Base-by-base conservation (phyloP, 495 filamentous ascomycete genomes). In the Lindgomyces ingoldianus region DNA sequence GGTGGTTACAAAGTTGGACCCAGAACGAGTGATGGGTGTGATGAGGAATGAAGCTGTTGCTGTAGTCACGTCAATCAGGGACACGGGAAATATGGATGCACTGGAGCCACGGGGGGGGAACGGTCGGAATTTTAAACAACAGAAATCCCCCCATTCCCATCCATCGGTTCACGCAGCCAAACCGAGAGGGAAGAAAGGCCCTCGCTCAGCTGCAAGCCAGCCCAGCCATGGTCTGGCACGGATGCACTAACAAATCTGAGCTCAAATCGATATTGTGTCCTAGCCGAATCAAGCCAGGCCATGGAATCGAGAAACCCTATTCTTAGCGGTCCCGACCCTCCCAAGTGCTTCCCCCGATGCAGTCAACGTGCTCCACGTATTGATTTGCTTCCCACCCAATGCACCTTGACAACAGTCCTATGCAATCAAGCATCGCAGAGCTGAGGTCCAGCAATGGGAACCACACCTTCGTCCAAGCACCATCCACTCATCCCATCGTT, bases 21-120 rank as follows among this genome's bases (percentile, higher is more conserved):
- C 67, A 70, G 58, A 70, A 46, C 67, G 63, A 70, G 52, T 67
- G 63, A 70, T 66, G 57, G 63, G 67, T 54, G 19, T 36, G 27
- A 55, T 30, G 25, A 19, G 55, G 21, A 58, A 48, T 21, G 52
- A 42, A 39, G 62, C 22, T 26, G 36, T 29, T n/a, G n/a, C 29
- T 60, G 56, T 27, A 3, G 33, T 39, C 33, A 39, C 6, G 33
- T 6, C 6, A 39, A 6, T 6, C 33, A 14, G 6, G 33, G 33
- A 39, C 6, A 6, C 33, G 33, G 6, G 33, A 39, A 14, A 39
- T n/a, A n/a, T n/a, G n/a, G n/a, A n/a, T n/a, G n/a, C n/a, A n/a
- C n/a, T n/a, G n/a, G n/a, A n/a, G n/a, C n/a, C n/a, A n/a, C n/a
- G n/a, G n/a, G n/a, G n/a, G n/a, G n/a, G n/a, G n/a, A n/a, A n/a